Conservation (phyloP, 495 filamentous ascomycete species). For the Talaromyces nanjingensis region DNA sequence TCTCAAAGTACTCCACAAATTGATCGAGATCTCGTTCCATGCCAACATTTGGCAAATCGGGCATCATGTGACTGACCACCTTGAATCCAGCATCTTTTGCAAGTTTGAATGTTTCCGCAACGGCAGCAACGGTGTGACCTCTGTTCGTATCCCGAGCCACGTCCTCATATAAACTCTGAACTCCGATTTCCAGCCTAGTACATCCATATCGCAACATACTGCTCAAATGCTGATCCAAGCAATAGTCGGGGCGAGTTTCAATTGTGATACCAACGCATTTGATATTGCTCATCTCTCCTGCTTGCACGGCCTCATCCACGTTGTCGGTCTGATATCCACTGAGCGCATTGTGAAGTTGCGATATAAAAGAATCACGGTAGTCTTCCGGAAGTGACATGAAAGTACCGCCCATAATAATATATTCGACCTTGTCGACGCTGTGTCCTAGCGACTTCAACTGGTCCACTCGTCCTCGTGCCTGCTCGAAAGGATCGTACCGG, state of each 20-base stretch:
- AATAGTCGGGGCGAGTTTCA: slow-evolving; percentile 95
- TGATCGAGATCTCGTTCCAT: slow-evolving; percentile 97
- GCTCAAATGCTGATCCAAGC: slow-evolving; percentile 81
- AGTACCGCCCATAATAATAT: slow-evolving; percentile 99
- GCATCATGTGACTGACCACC: slow-evolving; percentile 99
- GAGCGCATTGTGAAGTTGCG: slow-evolving; percentile 91
- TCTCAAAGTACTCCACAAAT: slow-evolving; percentile 96
- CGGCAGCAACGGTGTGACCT: slow-evolving; percentile 90
- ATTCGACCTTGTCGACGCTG: slow-evolving; percentile 97
- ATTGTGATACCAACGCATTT: slow-evolving; percentile 99
- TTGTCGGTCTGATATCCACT: slow-evolving; percentile 85
- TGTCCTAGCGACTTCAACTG: slow-evolving; percentile 93
- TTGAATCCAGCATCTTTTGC: slow-evolving; percentile 98
- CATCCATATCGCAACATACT: slow-evolving; percentile 96
- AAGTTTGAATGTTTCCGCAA: slow-evolving; percentile 88
- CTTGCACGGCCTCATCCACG: slow-evolving; percentile 91
- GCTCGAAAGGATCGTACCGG: slow-evolving; percentile 96
- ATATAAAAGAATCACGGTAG: slow-evolving; percentile 88
- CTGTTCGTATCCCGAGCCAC: slow-evolving; percentile 97
- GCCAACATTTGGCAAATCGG: slow-evolving; percentile 93
- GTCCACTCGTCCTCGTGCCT: slow-evolving; percentile 90
- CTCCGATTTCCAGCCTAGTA: slow-evolving; percentile 88
- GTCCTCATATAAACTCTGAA: slow-evolving; percentile 95
- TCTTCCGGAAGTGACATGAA: slow-evolving; percentile 92
- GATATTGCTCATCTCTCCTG: slow-evolving; percentile 85